phyloP scores from a whole-genome alignment of 78 protist species.

The Dictyostelium purpureum region DNA sequence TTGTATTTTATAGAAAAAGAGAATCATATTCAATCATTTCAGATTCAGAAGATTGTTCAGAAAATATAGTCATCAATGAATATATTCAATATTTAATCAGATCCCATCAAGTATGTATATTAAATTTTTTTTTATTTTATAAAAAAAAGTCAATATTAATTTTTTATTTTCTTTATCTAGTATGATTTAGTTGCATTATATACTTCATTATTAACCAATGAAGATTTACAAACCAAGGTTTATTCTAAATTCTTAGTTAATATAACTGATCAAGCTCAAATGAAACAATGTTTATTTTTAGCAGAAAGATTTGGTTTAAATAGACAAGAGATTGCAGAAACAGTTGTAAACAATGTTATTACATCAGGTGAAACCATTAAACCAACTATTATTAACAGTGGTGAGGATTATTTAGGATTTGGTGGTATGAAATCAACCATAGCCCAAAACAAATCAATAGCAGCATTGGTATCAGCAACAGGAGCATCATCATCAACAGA shows the following conservation, averaged over 20 bases:
- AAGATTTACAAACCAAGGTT: not conserved
- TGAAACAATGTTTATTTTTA: constrained; percentile 15
- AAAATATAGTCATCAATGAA: constrained; percentile 16
- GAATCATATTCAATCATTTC: not conserved
- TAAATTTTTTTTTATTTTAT: not conserved
- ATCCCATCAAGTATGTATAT: constrained; percentile 33
- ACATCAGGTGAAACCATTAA: not conserved
- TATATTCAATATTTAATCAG: constrained; percentile 47
- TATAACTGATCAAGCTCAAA: constrained; percentile 17
- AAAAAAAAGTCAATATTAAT: not conserved
- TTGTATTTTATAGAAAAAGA: constrained; percentile 50
- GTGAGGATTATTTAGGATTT: not conserved
- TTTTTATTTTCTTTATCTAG: too few relatives aligned
- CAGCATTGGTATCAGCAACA: not conserved
- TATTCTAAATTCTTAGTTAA: constrained; percentile 58
- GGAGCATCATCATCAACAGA: not conserved
- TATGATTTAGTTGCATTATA: constrained; percentile 60
- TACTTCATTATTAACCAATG: constrained; percentile 22
- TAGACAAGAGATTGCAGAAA: constrained; percentile 42
- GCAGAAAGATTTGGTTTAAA: constrained; percentile 53
- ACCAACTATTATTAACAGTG: too few relatives aligned
- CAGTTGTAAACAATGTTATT: constrained; percentile 49
- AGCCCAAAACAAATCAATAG: not conserved
- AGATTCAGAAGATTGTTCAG: constrained; percentile 7
- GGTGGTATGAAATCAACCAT: not conserved